A percentile compares a stretch with the other conserved stretches of the same genome.
Evolutionary conservation across 2,329 filamentous ascomycete species (phyloP).

Genomic region (Exserohilum rostratum): DNA sequence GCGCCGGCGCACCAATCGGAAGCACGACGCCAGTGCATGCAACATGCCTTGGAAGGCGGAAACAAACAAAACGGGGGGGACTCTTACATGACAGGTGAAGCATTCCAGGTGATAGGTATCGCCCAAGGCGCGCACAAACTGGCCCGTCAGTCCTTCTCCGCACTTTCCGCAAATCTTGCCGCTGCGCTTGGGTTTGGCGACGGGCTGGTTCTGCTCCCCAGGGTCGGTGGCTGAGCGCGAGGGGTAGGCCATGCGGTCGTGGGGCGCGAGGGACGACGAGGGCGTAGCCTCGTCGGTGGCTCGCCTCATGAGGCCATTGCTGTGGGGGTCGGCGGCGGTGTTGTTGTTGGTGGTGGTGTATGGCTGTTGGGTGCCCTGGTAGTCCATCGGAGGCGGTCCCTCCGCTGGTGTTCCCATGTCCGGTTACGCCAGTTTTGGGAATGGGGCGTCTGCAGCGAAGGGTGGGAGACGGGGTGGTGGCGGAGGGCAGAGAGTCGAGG

Average conservation of each 20-base stretch:
- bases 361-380: slow-evolving; percentile 34
- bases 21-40: not conserved
- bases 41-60: not conserved
- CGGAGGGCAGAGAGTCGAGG: slow-evolving; percentile 12
- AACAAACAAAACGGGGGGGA: not conserved
- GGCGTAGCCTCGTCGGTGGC: slow-evolving; percentile 39
- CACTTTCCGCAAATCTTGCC: slow-evolving; percentile 76
- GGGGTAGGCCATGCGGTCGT: slow-evolving; percentile 30
- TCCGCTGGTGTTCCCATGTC: slow-evolving; percentile 46
- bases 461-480: slow-evolving; percentile 7
- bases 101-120: slow-evolving; percentile 97
- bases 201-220: slow-evolving; percentile 28
- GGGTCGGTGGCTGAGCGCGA: slow-evolving; percentile 40
- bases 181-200: slow-evolving; percentile 40
- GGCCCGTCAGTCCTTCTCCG: slow-evolving; percentile 82
- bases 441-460: slow-evolving; percentile 4
- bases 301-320: slow-evolving; percentile 39
- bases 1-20: not conserved
- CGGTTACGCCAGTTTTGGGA: slow-evolving; percentile 33
- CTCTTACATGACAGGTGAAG: slow-evolving; percentile 86
- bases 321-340: slow-evolving; percentile 28
- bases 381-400: slow-evolving; percentile 44
- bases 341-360: slow-evolving; percentile 15
- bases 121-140: slow-evolving; percentile 92
- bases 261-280: slow-evolving; percentile 31